Evolutionary conservation across 371 early-diverging fungal species (phyloP).

Genomic region (Circinella umbellata): DNA sequence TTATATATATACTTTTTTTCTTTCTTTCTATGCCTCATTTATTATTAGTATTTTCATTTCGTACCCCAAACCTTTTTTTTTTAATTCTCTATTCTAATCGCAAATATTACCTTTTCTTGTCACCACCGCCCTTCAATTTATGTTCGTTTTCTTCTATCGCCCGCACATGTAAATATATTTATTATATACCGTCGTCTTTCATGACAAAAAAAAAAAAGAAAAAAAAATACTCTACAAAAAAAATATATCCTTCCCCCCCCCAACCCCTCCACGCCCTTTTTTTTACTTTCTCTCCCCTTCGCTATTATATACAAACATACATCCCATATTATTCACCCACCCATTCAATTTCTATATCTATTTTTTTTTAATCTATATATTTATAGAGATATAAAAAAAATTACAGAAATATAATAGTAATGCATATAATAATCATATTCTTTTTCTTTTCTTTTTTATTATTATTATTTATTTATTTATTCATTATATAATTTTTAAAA

Average conservation of each 20-base stretch:
- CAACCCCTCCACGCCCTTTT: too few species aligned
- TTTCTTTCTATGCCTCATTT: background rate
- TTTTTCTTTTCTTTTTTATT: background rate
- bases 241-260: too few species aligned
- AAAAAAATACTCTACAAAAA: too few species aligned
- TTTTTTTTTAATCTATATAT: too few species aligned
- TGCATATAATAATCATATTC: slow-evolving; percentile 4
- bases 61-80: background rate
- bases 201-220: too few species aligned
- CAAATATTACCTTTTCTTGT: background rate
- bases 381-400: too few species aligned
- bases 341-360: too few species aligned
- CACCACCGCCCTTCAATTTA: background rate
- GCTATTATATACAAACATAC: background rate
- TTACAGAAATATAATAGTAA: slow-evolving; percentile 12
- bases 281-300: too few species aligned
- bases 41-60: background rate
- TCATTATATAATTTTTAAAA: too few species aligned
- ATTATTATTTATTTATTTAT: background rate
- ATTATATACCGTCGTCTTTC: too few species aligned
- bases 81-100: slow-evolving; percentile 4
- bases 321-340: too few species aligned
- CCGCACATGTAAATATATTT: slow-evolving; percentile 17
- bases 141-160: slow-evolving; percentile 3
- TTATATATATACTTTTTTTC: background rate